Evolutionary conservation across 148 eudicot species (phyloP), one percentile per base, ranked within the genome.

Genomic region (Salicornia ramosissima): DNA sequence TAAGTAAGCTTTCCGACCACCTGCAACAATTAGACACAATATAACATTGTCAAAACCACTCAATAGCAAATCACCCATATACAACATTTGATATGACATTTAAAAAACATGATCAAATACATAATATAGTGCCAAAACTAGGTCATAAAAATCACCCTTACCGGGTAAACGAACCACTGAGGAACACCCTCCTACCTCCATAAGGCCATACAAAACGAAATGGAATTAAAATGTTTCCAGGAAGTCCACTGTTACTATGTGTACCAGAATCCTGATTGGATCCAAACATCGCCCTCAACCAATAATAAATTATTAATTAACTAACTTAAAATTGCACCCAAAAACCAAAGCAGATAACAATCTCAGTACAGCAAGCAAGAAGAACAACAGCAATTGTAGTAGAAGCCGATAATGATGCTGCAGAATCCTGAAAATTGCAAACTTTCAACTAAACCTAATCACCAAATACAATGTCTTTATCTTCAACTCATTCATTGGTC

Each of bases 1-100:
- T 85, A n/a, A 67, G 74, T 65, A 86, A 72, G 73, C 71, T 80
- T 65, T 88, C 86, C 14, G 80, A 71, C 92, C 92, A 85, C 78
- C 92, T 82, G 75, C 67, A 30, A 60, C 75, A 36, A 62, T 62
- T 3, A 39, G 7, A 61, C 0, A 59, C 14, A 62, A 22, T 19
- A 18, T 65, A 18, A 71, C 24, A 60, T 36, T 19, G 3, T 46
- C 50, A 4, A 46, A 61, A 12, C 9, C 46, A 31, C 25, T 31
- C 40, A 0, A 59, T 0, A 59, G 13, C 29, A 3, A 13, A 28
- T 29, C 36, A 56, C 28, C 14, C 61, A 26, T 56, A 28, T 19
- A 13, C 36, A 46, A 52, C 51, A 28, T n/a, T 61, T 53, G 11
- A 42, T 10, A 56, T 19, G 50, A 36, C 8, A 36, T 3, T 16